A percentile compares a stretch with the other conserved stretches of the same genome.
Evolutionary conservation across 805 yeast genomes (phyloP).

Genomic region (Saturnispora gosingensis): DNA sequence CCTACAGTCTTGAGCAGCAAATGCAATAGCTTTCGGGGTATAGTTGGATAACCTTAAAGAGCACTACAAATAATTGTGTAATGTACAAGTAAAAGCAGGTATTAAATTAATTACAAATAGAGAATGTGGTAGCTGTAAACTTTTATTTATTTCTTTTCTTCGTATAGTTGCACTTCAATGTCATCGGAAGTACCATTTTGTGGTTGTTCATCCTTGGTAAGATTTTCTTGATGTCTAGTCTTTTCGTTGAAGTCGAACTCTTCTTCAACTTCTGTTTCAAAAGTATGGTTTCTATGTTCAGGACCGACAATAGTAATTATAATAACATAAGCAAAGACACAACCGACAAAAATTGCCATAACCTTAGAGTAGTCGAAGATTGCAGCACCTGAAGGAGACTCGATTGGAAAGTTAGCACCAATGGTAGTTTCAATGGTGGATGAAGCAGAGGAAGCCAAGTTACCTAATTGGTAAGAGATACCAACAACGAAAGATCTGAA

Average conservation of each 20-base stretch:
- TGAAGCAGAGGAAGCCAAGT: slow-evolving; percentile 56
- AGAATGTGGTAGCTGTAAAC: not conserved
- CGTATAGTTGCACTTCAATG: not conserved
- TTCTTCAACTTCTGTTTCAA: slow-evolving; percentile 16
- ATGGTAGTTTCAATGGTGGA: slow-evolving; percentile 61
- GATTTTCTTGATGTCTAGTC: slow-evolving; percentile 11
- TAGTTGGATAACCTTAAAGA: not conserved
- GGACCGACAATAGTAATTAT: slow-evolving; percentile 50
- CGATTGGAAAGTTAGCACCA: slow-evolving; percentile 45
- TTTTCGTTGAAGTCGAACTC: slow-evolving; percentile 13
- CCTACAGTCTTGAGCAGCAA: no score
- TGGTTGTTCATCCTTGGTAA: slow-evolving; percentile 6
- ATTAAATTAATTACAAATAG: no score
- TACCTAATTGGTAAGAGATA: slow-evolving; percentile 59
- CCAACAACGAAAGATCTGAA: slow-evolving; percentile 57
- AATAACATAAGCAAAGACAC: slow-evolving; percentile 46
- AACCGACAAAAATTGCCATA: slow-evolving; percentile 60
- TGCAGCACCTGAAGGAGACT: slow-evolving; percentile 22
- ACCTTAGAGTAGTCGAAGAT: slow-evolving; percentile 46
- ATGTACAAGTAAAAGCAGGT: not conserved
- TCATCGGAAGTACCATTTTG: slow-evolving; percentile 10
- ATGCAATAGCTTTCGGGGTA: no score
- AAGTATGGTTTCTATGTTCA: slow-evolving; percentile 34
- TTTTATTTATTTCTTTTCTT: not conserved
- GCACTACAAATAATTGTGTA: not conserved